Percentiles rank a stretch among this genome's conserved stretches.
Conservation (phyloP, 2,329 filamentous ascomycete genomes). For the Tolypocladium sp. region DNA sequence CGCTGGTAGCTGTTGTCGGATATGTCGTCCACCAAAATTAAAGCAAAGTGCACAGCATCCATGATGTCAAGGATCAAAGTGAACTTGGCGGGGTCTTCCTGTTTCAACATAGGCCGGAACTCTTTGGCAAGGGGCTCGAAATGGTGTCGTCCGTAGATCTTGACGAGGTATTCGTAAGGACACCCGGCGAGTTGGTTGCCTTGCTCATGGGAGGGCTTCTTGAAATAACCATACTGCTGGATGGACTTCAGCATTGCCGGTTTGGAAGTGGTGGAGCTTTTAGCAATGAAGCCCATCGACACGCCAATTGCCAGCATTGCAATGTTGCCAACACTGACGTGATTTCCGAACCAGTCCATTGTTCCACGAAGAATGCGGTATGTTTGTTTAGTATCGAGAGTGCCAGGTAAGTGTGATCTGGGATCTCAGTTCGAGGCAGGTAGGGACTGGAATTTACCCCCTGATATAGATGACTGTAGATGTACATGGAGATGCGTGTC, state of each 20-base stretch:
- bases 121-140: conserved; percentile 5
- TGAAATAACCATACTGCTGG: conserved; percentile 3
- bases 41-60: conserved; percentile 8
- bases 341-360: background rate
- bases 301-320: background rate
- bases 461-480: background rate
- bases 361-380: background rate
- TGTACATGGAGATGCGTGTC: background rate
- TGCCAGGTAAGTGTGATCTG: background rate
- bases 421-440: background rate
- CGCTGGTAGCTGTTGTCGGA: conserved; percentile 8
- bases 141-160: conserved; percentile 6
- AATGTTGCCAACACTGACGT: background rate
- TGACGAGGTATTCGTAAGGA: conserved; percentile 7
- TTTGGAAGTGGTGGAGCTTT: background rate
- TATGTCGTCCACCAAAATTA: conserved; percentile 8
- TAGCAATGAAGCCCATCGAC: conserved; percentile 1
- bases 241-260: background rate
- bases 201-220: background rate
- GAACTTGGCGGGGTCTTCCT: conserved; percentile 3
- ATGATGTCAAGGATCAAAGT: conserved; percentile 7
- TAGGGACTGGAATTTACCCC: background rate
- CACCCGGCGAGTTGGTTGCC: background rate
- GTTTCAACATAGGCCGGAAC: conserved; percentile 2
- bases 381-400: background rate